Conservation (phyloP, 192 early-diverging fungal genomes). For the Podochytrium sp. region DNA sequence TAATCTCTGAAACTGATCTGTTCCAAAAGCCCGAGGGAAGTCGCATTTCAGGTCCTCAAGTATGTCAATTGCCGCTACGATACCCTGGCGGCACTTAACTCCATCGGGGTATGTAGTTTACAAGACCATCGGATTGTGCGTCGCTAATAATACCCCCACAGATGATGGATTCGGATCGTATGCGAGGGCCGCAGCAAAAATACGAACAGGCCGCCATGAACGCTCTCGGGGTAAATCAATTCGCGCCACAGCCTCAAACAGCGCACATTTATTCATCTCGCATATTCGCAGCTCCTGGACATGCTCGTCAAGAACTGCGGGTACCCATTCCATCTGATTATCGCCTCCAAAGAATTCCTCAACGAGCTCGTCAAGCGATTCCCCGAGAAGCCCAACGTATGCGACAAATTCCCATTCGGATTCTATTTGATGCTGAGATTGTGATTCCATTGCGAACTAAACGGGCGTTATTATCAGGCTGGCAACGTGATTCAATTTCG, state of each 20-base stretch:
- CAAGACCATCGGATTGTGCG: neutral
- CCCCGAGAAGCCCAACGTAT: conserved; percentile 85
- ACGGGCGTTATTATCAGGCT: too few species aligned
- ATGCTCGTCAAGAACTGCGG: conserved; percentile 99
- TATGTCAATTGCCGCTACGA: conserved; percentile 66
- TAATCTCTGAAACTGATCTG: neutral
- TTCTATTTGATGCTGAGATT: too few species aligned
- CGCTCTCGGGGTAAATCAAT: conserved; percentile 5
- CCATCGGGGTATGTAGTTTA: conserved; percentile 56
- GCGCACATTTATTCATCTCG: too few species aligned
- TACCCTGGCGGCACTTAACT: conserved; percentile 60
- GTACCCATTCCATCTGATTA: conserved; percentile 94
- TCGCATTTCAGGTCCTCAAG: conserved; percentile 68
- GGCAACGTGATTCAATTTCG: conserved; percentile 75
- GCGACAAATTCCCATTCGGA: conserved; percentile 19
- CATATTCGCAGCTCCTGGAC: conserved; percentile 86
- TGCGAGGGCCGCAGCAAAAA: neutral
- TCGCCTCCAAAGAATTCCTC: conserved; percentile 95
- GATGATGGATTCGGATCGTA: conserved; percentile 18
- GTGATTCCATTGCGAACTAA: too few species aligned
- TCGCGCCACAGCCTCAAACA: too few species aligned
- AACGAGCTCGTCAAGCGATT: conserved; percentile 94
- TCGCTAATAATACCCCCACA: neutral
- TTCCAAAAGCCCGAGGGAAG: conserved; percentile 69
- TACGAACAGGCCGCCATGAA: conserved; percentile 16